Percentiles rank a stretch among this genome's conserved stretches.
phyloP scores from a whole-genome alignment of 108 stramenopile genomes.

The Pseudonitzschia delicatissima region DNA sequence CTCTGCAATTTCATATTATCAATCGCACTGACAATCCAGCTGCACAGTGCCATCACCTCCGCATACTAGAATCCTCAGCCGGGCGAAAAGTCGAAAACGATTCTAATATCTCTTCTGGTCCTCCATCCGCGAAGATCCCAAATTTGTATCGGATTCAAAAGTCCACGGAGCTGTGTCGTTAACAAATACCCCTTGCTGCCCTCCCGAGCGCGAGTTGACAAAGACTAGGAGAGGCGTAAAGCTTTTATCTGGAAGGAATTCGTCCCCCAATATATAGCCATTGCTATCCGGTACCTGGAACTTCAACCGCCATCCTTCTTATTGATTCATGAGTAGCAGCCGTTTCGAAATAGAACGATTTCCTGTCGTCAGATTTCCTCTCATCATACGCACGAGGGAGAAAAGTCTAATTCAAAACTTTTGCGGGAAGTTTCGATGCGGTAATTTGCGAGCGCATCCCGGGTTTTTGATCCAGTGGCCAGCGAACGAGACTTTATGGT shows the following conservation, averaged over 20 bases:
- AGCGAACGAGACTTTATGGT: not conserved
- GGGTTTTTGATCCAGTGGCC: conserved; percentile 16
- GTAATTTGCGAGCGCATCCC: conserved; percentile 43
- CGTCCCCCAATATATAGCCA: conserved; percentile 84
- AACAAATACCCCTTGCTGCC: conserved; percentile 82
- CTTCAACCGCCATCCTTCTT: conserved; percentile 51
- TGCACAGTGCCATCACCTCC: conserved; percentile 93
- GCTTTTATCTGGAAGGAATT: conserved; percentile 47
- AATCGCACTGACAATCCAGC: conserved; percentile 85
- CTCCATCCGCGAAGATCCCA: conserved; percentile 86
- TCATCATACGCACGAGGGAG: not conserved
- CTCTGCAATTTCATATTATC: conserved; percentile 73
- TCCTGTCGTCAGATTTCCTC: conserved; percentile 5
- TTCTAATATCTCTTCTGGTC: conserved; percentile 74
- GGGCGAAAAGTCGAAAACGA: conserved; percentile 64
- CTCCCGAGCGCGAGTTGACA: conserved; percentile 83
- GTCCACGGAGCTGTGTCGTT: conserved; percentile 70
- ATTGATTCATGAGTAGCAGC: conserved; percentile 55
- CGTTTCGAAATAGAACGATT: conserved; percentile 64
- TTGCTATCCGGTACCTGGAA: conserved; percentile 74
- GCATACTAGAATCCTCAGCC: conserved; percentile 78
- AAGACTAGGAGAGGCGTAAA: conserved; percentile 87
- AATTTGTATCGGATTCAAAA: conserved; percentile 88
- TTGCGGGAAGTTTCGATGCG: conserved; percentile 2
- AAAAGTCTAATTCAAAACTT: not conserved